Percentiles rank a stretch among this genome's conserved stretches.
phyloP scores from a whole-genome alignment of 345 rosid species.

The Dovyalis caffra region DNA sequence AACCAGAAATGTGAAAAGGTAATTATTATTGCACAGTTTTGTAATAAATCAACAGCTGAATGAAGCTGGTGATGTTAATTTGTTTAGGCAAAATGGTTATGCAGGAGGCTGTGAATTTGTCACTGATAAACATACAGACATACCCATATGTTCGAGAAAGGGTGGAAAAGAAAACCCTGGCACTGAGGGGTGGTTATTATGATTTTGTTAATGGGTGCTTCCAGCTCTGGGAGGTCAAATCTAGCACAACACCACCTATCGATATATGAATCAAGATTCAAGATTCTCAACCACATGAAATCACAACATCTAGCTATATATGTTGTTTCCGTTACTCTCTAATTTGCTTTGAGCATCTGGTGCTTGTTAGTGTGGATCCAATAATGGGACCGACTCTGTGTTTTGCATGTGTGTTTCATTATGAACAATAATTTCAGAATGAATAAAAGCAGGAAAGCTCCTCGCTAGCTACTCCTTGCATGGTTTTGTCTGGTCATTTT shows the following conservation, averaged over 20 bases:
- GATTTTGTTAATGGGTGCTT: slow-evolving; percentile 22
- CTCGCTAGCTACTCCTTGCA: not conserved
- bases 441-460: not conserved
- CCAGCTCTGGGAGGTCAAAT: slow-evolving; percentile 23
- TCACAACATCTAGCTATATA: not conserved
- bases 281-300: too few relatives aligned
- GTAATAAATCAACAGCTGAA: not conserved
- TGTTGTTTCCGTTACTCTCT: not conserved
- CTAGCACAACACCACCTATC: not conserved
- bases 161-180: not conserved
- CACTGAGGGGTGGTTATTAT: slow-evolving; percentile 28
- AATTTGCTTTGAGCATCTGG: not conserved
- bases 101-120: slow-evolving; percentile 37
- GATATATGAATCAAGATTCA: not conserved
- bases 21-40: not conserved
- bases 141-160: slow-evolving; percentile 28
- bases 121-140: slow-evolving; percentile 20
- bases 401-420: not conserved
- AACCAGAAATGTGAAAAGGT: slow-evolving; percentile 19
- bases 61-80: too few relatives aligned
- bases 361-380: not conserved
- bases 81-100: not conserved
- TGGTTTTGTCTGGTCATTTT: not conserved
- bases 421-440: too few relatives aligned
- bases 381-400: not conserved